Evolutionary conservation across 345 rosid genomes (phyloP).

Genomic region (Passiflora organensis): DNA sequence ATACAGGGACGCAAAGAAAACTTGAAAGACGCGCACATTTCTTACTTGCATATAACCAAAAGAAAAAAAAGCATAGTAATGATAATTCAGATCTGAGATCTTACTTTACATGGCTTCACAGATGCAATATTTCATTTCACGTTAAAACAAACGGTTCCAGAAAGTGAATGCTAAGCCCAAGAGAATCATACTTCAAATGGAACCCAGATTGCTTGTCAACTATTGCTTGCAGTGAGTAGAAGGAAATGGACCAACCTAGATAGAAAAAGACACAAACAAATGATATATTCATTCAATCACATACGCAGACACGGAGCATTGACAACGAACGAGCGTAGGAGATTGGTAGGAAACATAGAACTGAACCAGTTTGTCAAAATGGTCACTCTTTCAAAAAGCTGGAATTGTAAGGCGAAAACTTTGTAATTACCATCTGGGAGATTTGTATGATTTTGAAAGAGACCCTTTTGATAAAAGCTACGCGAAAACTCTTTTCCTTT

Average conservation of each 20-base stretch:
- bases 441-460: slow-evolving; percentile 29
- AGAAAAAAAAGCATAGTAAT: slow-evolving; percentile 29
- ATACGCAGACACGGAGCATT: slow-evolving; percentile 11
- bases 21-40: no score
- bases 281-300: slow-evolving; percentile 29
- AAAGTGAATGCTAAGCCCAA: slow-evolving; percentile 17
- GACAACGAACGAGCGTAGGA: slow-evolving; percentile 22
- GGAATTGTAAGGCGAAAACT: no score
- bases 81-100: slow-evolving; percentile 66
- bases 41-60: no score
- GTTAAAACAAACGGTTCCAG: slow-evolving; percentile 24
- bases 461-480: no score
- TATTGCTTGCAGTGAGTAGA: slow-evolving; percentile 20
- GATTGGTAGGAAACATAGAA: neutral
- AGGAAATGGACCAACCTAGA: slow-evolving; percentile 24
- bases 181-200: slow-evolving; percentile 17
- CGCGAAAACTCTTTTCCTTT: neutral
- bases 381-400: slow-evolving; percentile 10
- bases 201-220: slow-evolving; percentile 2
- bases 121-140: slow-evolving; percentile 18
- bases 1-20: neutral
- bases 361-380: neutral
- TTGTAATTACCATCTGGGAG: slow-evolving; percentile 35
- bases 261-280: slow-evolving; percentile 9
- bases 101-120: slow-evolving; percentile 32